Evolutionary conservation across 2,329 filamentous ascomycete species (phyloP).

Genomic region (Aspergillus oerlinghausenensis): DNA sequence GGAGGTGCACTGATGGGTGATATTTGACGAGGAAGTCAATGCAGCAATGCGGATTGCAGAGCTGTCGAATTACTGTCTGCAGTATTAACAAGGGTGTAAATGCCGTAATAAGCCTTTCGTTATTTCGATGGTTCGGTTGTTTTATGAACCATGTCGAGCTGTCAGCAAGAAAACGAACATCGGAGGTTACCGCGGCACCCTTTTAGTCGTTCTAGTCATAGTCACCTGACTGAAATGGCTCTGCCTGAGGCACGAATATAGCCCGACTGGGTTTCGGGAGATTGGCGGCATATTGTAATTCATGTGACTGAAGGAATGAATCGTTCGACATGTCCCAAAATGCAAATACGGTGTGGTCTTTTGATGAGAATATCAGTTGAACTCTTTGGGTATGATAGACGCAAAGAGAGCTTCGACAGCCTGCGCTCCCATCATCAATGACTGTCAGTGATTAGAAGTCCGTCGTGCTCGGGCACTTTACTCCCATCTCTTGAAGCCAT

Average conservation of each 20-base stretch:
- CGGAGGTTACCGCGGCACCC: too few relatives aligned
- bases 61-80: background rate
- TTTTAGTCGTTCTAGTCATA: background rate
- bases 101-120: background rate
- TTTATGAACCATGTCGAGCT: background rate
- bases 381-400: background rate
- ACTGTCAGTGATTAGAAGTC: too few relatives aligned
- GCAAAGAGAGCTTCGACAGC: background rate
- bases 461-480: too few relatives aligned
- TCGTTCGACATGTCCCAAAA: background rate
- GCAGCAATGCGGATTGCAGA: background rate
- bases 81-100: background rate
- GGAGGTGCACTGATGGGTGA: background rate
- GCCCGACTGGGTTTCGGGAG: too few relatives aligned
- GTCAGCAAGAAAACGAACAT: background rate
- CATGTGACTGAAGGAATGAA: background rate
- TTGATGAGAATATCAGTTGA: background rate
- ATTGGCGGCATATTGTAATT: background rate
- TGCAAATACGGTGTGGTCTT: background rate
- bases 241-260: background rate
- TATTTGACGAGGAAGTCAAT: background rate
- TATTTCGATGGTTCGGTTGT: too few relatives aligned
- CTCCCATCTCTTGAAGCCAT: too few relatives aligned
- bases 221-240: background rate
- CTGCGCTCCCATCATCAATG: too few relatives aligned